phyloP scores from a whole-genome alignment of 2,329 filamentous ascomycete genomes.

The Calonectria pseudoreteaudii region DNA sequence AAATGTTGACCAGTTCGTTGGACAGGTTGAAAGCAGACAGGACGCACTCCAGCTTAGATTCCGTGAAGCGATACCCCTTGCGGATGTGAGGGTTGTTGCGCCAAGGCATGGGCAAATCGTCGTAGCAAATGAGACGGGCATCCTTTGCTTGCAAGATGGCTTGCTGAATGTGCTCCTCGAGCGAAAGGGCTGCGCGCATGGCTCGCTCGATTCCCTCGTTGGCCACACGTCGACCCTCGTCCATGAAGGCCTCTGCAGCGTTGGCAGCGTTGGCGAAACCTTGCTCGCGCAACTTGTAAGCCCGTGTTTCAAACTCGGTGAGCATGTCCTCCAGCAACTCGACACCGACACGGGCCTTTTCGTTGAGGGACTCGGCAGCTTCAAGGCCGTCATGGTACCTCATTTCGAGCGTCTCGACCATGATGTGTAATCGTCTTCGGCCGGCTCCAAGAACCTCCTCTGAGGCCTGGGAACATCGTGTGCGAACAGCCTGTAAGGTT shows the following conservation, averaged over 20 bases:
- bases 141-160: conserved; percentile 82
- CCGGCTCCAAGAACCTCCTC: conserved; percentile 91
- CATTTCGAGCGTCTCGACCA: conserved; percentile 91
- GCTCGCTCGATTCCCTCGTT: conserved; percentile 84
- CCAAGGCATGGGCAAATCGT: conserved; percentile 93
- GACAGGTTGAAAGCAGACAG: conserved; percentile 85
- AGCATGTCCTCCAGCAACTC: conserved; percentile 88
- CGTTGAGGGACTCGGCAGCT: conserved; percentile 87
- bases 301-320: conserved; percentile 84
- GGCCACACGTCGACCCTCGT: conserved; percentile 81
- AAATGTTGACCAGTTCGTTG: conserved; percentile 98
- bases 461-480: conserved; percentile 89
- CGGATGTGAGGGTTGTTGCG: conserved; percentile 94
- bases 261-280: conserved; percentile 76
- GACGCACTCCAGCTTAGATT: conserved; percentile 90
- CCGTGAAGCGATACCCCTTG: conserved; percentile 91
- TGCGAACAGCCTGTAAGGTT: conserved; percentile 86
- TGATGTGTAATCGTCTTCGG: conserved; percentile 83
- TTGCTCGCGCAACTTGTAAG: conserved; percentile 82
- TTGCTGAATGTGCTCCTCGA: conserved; percentile 86
- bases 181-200: conserved; percentile 81
- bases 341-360: conserved; percentile 90
- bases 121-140: conserved; percentile 86
- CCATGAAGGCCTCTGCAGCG: conserved; percentile 78
- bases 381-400: conserved; percentile 88